phyloP scores from a whole-genome alignment of 768 basidiomycete genomes.

The Termitomyces sp. region DNA sequence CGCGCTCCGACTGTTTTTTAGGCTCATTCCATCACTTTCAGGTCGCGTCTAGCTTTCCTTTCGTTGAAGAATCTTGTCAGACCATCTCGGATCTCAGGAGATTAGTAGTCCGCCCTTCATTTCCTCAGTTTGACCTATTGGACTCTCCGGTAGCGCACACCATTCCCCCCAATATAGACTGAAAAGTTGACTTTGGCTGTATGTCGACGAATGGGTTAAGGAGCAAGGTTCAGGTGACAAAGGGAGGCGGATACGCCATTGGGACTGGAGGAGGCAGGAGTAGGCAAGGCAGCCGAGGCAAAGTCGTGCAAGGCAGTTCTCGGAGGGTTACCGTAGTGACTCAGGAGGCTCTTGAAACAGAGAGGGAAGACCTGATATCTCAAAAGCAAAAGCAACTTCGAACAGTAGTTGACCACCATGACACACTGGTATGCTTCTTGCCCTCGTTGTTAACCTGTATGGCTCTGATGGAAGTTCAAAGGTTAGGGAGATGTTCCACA shows the following conservation, averaged over 20 bases:
- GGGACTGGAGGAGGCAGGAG: conserved; percentile 5
- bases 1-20: conserved; percentile 14
- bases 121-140: conserved; percentile 1
- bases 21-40: conserved; percentile 11
- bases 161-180: conserved; percentile 4
- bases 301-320: conserved; percentile 7
- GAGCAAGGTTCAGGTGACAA: conserved; percentile 2
- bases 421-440: conserved; percentile 57
- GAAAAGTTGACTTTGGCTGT: not conserved
- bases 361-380: conserved; percentile 43
- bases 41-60: conserved; percentile 13
- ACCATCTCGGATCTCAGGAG: conserved; percentile 63
- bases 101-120: conserved; percentile 30
- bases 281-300: conserved; percentile 18
- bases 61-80: conserved; percentile 55
- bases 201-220: conserved; percentile 13
- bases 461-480: conserved; percentile 20
- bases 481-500: conserved; percentile 87
- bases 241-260: conserved; percentile 1
- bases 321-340: conserved; percentile 11
- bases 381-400: conserved; percentile 58
- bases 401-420: conserved; percentile 58
- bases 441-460: conserved; percentile 1
- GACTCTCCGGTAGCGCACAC: conserved; percentile 8
- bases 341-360: conserved; percentile 24